A percentile compares a stretch with the other conserved stretches of the same genome.
Conservation (phyloP, 1,284 basidiomycete genomes). For the Wallemia ichthyophaga region DNA sequence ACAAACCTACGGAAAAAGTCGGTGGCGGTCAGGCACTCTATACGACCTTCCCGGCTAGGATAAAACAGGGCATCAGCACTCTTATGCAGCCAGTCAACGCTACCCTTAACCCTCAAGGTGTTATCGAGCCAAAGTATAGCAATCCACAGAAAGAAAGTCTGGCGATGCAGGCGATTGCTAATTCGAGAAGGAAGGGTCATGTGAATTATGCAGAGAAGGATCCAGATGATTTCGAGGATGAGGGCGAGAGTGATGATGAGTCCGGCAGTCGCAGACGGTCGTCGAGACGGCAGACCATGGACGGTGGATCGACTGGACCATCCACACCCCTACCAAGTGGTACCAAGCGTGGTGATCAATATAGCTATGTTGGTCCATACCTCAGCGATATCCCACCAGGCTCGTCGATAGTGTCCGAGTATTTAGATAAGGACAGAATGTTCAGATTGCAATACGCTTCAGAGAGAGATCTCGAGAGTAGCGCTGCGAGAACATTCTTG, state of each 20-base stretch:
- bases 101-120: constrained; percentile 17
- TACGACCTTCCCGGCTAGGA: constrained; percentile 63
- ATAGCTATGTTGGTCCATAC: background rate
- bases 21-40: constrained; percentile 32
- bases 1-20: background rate
- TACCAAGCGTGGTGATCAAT: constrained; percentile 11
- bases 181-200: constrained; percentile 9
- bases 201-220: constrained; percentile 30
- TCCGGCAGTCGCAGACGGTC: constrained; percentile 1
- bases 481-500: constrained; percentile 32
- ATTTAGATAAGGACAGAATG: background rate
- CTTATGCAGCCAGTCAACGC: constrained; percentile 58
- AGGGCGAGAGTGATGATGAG: constrained; percentile 22
- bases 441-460: constrained; percentile 20
- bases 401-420: background rate
- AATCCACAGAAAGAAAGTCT: constrained; percentile 8
- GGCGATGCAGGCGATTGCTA: constrained; percentile 14
- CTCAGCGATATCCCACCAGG: background rate
- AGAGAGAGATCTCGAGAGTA: constrained; percentile 29
- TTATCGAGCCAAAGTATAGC: constrained; percentile 10
- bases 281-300: constrained; percentile 2
- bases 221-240: constrained; percentile 36
- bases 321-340: constrained; percentile 9
- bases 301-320: constrained; percentile 1
- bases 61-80: constrained; percentile 66